phyloP scores from a whole-genome alignment of 495 filamentous ascomycete genomes.

The Beverwykella pulmonaria region DNA sequence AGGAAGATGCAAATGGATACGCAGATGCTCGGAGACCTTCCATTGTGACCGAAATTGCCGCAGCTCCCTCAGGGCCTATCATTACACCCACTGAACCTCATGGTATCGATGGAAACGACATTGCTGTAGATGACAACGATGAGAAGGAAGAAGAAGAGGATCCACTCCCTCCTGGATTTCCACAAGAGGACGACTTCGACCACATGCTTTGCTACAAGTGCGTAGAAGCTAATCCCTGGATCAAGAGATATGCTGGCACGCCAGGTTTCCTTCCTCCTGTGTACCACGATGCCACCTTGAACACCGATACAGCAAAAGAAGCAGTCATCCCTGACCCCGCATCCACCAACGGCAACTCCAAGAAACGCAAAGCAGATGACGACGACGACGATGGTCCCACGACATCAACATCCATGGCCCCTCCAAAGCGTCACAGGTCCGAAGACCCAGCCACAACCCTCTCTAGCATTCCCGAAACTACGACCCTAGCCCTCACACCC shows the following conservation, averaged over 20 bases:
- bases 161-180: constrained; percentile 80
- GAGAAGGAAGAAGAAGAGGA: constrained; percentile 46
- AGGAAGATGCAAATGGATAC: constrained; percentile 20
- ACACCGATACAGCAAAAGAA: constrained; percentile 17
- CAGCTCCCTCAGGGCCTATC: neutral
- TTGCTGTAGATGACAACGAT: constrained; percentile 25
- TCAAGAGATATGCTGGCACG: constrained; percentile 85
- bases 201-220: constrained; percentile 94
- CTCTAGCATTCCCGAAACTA: constrained; percentile 26
- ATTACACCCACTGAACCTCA: neutral
- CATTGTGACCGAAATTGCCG: constrained; percentile 18
- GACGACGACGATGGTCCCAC: constrained; percentile 45
- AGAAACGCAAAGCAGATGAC: constrained; percentile 78
- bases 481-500: constrained; percentile 41
- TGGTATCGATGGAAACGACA: constrained; percentile 24
- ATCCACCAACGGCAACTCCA: constrained; percentile 41
- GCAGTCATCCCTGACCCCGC: constrained; percentile 31
- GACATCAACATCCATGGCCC: constrained; percentile 3
- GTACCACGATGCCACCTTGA: constrained; percentile 41
- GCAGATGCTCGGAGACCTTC: constrained; percentile 22
- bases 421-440: constrained; percentile 42
- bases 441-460: constrained; percentile 25
- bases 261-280: constrained; percentile 79
- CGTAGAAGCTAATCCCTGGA: constrained; percentile 84
- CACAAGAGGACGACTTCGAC: constrained; percentile 83